Base-by-base conservation (phyloP, 2,329 filamentous ascomycete genomes). In the Huntiella decipiens region DNA sequence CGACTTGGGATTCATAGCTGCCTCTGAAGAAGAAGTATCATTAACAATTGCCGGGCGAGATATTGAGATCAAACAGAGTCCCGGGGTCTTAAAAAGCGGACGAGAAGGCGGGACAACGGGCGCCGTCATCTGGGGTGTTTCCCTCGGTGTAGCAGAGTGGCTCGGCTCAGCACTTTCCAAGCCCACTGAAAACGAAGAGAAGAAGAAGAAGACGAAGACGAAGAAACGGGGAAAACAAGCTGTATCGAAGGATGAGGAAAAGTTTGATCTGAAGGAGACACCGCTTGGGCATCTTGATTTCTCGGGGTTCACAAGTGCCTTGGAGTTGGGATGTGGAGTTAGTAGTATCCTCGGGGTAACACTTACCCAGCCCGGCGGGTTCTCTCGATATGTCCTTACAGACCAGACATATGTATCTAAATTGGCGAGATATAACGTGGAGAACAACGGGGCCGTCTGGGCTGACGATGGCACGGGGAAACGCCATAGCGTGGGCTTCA, bases 311-410 rank as follows among this genome's bases (percentile, higher is more conserved):
- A 39, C 81, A 4, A 65, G 65, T 4, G 66, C 87, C 15, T 66
- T 94, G 46, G 91, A 96, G 57, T 73, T 98, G 4, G 91, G 91
- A 38, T 86, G 84, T 58, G 91, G 91, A 45, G 80, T 93, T 46
- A 82, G 86, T 1, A 84, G 80, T 13, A 67, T 96, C 33, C 73
- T 87, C 32, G 84, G 80, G 3, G 65, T 91, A 34, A 65, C 74
- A 5, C 61, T 94, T 10, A 44, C 35, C 2, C 71, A 73, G 1
- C 64, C 63, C 3, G 68, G 92, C 13, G 53, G 58, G 16, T 28
- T 28, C 22, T 28, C 22, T 28, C 66, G 66, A 49, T 92, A 91
- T 58, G 67, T 86, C 38, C 75, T 91, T 39, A 94, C 87, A 0
- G 91, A 98, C 59, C 88, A 95, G 60, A 63, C 74, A 38, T 96